These are phyloP conservation scores for Spatholobus suberectus DNA, from an alignment of 306 rosid species.

Conservation along the genomic window DNA sequence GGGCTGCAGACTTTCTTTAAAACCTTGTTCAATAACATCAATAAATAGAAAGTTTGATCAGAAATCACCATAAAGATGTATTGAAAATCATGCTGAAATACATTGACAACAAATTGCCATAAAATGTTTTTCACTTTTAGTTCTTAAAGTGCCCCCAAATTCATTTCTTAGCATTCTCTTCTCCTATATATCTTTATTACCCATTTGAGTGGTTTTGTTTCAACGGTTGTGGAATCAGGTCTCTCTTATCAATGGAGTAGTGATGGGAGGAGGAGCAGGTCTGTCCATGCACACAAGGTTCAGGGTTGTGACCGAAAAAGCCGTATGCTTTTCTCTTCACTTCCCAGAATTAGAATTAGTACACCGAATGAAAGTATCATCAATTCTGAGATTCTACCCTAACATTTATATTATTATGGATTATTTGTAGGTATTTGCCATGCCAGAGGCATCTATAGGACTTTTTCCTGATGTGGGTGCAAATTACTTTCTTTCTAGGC, in stretches of 20 bases:
- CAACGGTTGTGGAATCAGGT: conserved; percentile 26
- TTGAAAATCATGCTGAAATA: too few species aligned
- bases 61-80: too few species aligned
- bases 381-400: too few species aligned
- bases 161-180: too few species aligned
- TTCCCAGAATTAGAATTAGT: background rate
- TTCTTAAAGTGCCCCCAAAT: too few species aligned
- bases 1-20: too few species aligned
- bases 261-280: conserved; percentile 46
- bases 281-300: conserved; percentile 29
- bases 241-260: conserved; percentile 35
- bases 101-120: too few species aligned
- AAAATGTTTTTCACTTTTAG: too few species aligned
- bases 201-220: background rate
- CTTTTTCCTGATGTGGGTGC: conserved; percentile 40
- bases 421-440: conserved; percentile 41
- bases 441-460: conserved; percentile 46
- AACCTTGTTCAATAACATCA: too few species aligned
- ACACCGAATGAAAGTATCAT: background rate
- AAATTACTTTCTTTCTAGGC: conserved; percentile 43
- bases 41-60: too few species aligned
- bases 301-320: conserved; percentile 41
- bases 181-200: too few species aligned
- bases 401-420: background rate
- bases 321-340: conserved; percentile 5